phyloP scores from a whole-genome alignment of 306 rosid genomes.

The Acacia acuminata region DNA sequence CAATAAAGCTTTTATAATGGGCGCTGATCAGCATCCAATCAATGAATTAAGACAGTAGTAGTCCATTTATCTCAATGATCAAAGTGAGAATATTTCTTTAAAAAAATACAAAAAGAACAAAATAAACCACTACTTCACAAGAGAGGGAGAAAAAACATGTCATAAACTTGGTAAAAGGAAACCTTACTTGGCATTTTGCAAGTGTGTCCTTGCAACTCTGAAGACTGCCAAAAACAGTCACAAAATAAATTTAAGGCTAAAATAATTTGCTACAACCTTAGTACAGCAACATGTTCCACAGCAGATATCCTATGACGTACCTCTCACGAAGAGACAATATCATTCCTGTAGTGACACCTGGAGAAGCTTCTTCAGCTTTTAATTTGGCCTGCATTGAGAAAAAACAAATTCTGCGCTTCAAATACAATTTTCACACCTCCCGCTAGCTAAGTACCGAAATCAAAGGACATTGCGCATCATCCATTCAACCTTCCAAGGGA shows the following conservation, averaged over 20 bases:
- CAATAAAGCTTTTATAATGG: conserved; percentile 15
- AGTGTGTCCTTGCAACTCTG: conserved; percentile 69
- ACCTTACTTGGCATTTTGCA: conserved; percentile 76
- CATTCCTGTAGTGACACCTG: conserved; percentile 87
- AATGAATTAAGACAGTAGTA: conserved; percentile 7
- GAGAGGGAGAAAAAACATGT: conserved; percentile 18
- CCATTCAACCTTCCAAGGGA: conserved; percentile 5
- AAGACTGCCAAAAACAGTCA: conserved; percentile 61
- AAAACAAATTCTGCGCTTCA: neutral
- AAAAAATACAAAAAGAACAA: neutral
- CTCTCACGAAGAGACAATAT: conserved; percentile 91
- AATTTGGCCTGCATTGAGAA: conserved; percentile 51
- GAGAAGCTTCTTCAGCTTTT: conserved; percentile 71
- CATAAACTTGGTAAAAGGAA: conserved; percentile 22
- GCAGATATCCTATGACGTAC: conserved; percentile 41
- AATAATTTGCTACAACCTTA: conserved; percentile 13
- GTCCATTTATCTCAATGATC: neutral
- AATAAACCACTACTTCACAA: neutral
- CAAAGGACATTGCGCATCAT: conserved; percentile 4
- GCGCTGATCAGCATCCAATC: conserved; percentile 13
- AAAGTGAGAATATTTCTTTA: conserved; percentile 3
- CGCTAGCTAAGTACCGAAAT: neutral
- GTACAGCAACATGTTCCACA: conserved; percentile 2
- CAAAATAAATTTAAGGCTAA: conserved; percentile 13
- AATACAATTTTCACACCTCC: neutral